A percentile compares a stretch with the other conserved stretches of the same genome.
These are phyloP conservation scores for Diutina pseudorugosa DNA, from an alignment of 1,139 yeast species.

Conservation along the genomic window DNA sequence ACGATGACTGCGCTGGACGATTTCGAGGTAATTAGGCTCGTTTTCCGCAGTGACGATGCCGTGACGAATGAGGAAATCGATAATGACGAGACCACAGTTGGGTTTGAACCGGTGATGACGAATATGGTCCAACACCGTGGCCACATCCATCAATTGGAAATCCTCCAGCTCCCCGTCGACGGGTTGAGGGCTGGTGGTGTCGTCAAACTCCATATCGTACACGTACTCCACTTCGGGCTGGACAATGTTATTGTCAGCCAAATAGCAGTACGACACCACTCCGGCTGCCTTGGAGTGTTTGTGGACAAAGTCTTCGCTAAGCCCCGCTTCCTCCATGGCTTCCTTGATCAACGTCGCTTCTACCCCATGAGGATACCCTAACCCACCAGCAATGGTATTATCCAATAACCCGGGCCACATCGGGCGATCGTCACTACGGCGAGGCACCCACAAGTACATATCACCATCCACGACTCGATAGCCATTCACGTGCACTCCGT, in stretches of 20 bases:
- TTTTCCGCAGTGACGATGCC: slow-evolving; percentile 50
- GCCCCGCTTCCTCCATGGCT: slow-evolving; percentile 83
- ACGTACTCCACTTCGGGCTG: slow-evolving; percentile 86
- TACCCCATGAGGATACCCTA: slow-evolving; percentile 71
- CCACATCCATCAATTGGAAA: slow-evolving; percentile 50
- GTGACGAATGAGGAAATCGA: slow-evolving; percentile 79
- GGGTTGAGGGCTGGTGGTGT: slow-evolving; percentile 47
- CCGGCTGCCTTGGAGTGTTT: slow-evolving; percentile 43
- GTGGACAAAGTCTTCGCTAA: slow-evolving; percentile 39
- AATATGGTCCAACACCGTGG: slow-evolving; percentile 40
- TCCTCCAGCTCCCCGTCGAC: slow-evolving; percentile 80
- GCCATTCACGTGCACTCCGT: slow-evolving; percentile 84
- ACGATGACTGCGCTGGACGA: slow-evolving; percentile 53
- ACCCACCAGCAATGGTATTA: slow-evolving; percentile 91
- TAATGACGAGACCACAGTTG: slow-evolving; percentile 67
- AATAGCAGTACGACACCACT: slow-evolving; percentile 41
- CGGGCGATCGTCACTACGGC: slow-evolving; percentile 62
- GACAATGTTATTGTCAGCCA: slow-evolving; percentile 21
- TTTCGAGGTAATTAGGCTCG: slow-evolving; percentile 52
- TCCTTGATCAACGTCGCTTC: slow-evolving; percentile 77
- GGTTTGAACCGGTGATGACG: slow-evolving; percentile 63
- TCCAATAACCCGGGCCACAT: slow-evolving; percentile 89
- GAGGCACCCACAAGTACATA: slow-evolving; percentile 72
- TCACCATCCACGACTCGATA: slow-evolving; percentile 33
- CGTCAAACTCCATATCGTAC: slow-evolving; percentile 55